Evolutionary conservation across 1,139 yeast species (phyloP), one percentile per base, ranked within the genome.

Genomic region (Candida smagusa): DNA sequence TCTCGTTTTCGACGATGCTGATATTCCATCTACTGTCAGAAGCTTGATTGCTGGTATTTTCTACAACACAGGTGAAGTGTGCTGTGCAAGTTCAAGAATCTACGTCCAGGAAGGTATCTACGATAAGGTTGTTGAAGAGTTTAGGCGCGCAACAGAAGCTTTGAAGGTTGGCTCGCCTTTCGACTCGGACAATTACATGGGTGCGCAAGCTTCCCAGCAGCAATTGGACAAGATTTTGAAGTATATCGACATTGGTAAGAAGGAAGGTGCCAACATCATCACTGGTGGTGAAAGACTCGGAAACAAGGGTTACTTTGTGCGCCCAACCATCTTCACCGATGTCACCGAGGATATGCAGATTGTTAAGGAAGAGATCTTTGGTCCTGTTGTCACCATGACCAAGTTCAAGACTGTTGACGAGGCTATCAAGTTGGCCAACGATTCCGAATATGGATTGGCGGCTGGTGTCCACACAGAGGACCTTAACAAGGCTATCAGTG

Each of bases 21-120:
- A 61, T 41, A 37, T 59, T 28, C 51, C 52, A 12, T 38, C 34
- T 52, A 81, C 94, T 42, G 79, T 84, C 44, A 69, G 73, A 50
- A 72, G 79, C 68, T 72, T 80, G 47, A 65, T 75, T 45, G 53
- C 68, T 30, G 87, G 86, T 58, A 81, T 82, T 54, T 79, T 77
- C 77, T 84, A 74, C 75, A 86, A 86, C 72, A 79, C 86, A 50
- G 95, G 95, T 62, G 95, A 86, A 66, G 90, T 84, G 41, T 86
- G 95, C 68, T 81, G 86, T 59, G 95, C 95, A 30, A 92, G 94
- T 48, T 84, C 95, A 35, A 81, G 95, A 62, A 66, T 85, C 39
- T 82, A 79, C 59, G 78, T 85, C 45, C 95, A 86, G 65, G 89
- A 83, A 52, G 79, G 74, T 37, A 65, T 84, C 53, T 84, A 86